Evolutionary conservation across 257 asterid genomes (phyloP).

Genomic region (Fraxinus quadrangulata): DNA sequence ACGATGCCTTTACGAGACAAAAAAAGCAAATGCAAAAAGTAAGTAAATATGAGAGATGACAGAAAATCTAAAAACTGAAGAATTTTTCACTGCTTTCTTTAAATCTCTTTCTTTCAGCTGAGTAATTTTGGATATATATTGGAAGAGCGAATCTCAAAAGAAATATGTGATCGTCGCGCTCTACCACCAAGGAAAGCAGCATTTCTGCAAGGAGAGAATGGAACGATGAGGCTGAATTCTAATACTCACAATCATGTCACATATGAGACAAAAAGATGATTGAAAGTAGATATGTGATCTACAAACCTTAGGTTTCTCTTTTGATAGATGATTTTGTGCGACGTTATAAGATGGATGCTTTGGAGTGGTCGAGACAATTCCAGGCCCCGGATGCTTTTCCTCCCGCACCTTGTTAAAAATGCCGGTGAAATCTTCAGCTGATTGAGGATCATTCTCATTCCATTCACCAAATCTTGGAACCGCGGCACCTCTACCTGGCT

Average conservation of each 20-base stretch:
- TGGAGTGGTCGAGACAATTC: slow-evolving; percentile 46
- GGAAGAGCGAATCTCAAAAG: not conserved
- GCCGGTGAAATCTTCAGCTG: slow-evolving; percentile 77
- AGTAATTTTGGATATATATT: not conserved
- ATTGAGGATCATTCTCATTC: slow-evolving; percentile 69
- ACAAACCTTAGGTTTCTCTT: slow-evolving; percentile 45
- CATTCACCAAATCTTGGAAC: slow-evolving; percentile 92
- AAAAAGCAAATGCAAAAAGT: too few relatives aligned
- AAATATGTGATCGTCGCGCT: slow-evolving; percentile 3
- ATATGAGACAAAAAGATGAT: not conserved
- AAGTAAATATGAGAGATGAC: too few relatives aligned
- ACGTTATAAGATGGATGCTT: slow-evolving; percentile 32
- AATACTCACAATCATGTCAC: not conserved
- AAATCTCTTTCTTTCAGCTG: not conserved
- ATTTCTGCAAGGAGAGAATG: slow-evolving; percentile 38
- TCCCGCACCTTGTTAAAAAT: slow-evolving; percentile 65
- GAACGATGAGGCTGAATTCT: not conserved
- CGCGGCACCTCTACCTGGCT: slow-evolving; percentile 74
- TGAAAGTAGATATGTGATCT: not conserved
- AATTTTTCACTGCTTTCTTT: not conserved
- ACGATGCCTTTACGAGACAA: not conserved
- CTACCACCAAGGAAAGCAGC: slow-evolving; percentile 50
- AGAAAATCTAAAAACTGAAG: not conserved
- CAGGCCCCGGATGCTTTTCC: slow-evolving; percentile 46
- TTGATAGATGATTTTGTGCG: slow-evolving; percentile 27